A percentile compares a stretch with the other conserved stretches of the same genome.
Conservation (phyloP, 768 basidiomycete genomes). For the Trametopsis cervina region DNA sequence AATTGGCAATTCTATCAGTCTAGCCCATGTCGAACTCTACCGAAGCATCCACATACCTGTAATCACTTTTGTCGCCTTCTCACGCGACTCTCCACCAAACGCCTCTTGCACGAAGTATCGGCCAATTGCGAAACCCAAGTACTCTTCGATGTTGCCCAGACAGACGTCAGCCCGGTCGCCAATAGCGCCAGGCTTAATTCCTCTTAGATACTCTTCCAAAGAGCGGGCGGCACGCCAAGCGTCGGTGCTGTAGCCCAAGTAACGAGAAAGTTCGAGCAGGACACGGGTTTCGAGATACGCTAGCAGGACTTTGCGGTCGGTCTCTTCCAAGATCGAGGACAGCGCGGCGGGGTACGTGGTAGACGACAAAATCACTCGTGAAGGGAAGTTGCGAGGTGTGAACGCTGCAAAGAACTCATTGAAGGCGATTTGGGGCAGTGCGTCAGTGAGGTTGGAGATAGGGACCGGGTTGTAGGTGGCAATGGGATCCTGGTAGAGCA, state of each 20-base stretch:
- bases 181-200: slow-evolving; percentile 81
- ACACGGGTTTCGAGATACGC: slow-evolving; percentile 83
- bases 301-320: slow-evolving; percentile 66
- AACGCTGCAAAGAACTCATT: slow-evolving; percentile 83
- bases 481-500: slow-evolving; percentile 72
- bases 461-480: slow-evolving; percentile 83
- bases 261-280: slow-evolving; percentile 58
- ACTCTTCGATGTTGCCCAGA: slow-evolving; percentile 58
- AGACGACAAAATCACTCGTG: slow-evolving; percentile 73
- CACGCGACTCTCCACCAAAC: slow-evolving; percentile 71
- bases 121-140: slow-evolving; percentile 85
- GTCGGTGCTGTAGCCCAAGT: slow-evolving; percentile 68
- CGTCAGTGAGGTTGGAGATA: slow-evolving; percentile 58
- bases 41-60: too few relatives aligned
- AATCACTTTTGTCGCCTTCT: slow-evolving; percentile 80
- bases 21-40: too few relatives aligned
- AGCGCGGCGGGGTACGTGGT: slow-evolving; percentile 70
- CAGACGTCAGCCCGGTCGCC: slow-evolving; percentile 85
- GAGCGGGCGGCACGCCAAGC: slow-evolving; percentile 71
- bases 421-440: slow-evolving; percentile 75
- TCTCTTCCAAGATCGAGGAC: slow-evolving; percentile 58
- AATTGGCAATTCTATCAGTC: too few relatives aligned
- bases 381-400: slow-evolving; percentile 68
- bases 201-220: slow-evolving; percentile 66
- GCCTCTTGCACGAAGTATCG: slow-evolving; percentile 84